Evolutionary conservation across 768 basidiomycete genomes (phyloP), one percentile per base, ranked within the genome.

Genomic region (Suillus fuscotomentosus): DNA sequence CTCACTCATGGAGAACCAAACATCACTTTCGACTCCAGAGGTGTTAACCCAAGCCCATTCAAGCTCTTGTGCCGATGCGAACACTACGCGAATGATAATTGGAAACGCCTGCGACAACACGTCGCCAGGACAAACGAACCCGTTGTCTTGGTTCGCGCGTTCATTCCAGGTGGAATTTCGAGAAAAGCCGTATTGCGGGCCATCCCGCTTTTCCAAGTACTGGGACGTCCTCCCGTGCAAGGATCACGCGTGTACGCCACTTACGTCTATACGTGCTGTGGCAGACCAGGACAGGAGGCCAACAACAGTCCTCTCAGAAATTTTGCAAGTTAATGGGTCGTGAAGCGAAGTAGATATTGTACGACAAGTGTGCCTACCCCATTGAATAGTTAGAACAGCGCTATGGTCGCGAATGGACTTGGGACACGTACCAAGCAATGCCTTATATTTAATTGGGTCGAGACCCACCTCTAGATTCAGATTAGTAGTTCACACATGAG

Each of bases 181-280:
- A 72, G 73, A 60, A 74, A 74, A 64, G 63, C 74, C 13, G 53
- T 75, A 6, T 70, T 76, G 41, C 70, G 71, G 27, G 66, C 66
- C 13, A 69, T 76, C 38, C 75, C 71, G 2, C 50, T 76, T 62
- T 66, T 65, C 38, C 41, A 22, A 4, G 61, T 75, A 10, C 31
- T 67, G 39, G 63, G 62, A 2, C 63, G 55, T 17, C 57, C 57
- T 41, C 57, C 57, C 3, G 39, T 41, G 39, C 5, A 51, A 54
- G 11, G 34, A 57, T 50, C 63, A 60, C 10, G 56, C 53, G 2
- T 51, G 36, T 24, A 60, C 22, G 66, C 64, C 34, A 76, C 68
- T 50, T 54, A 74, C 48, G 68, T 75, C 22, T 74, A 70, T 39
- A 74, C 65, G n/a, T 67, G 66, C 20, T 67, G 66, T 50, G 66